Conservation (phyloP, 75 land plant genomes). For the Picea glauca region DNA sequence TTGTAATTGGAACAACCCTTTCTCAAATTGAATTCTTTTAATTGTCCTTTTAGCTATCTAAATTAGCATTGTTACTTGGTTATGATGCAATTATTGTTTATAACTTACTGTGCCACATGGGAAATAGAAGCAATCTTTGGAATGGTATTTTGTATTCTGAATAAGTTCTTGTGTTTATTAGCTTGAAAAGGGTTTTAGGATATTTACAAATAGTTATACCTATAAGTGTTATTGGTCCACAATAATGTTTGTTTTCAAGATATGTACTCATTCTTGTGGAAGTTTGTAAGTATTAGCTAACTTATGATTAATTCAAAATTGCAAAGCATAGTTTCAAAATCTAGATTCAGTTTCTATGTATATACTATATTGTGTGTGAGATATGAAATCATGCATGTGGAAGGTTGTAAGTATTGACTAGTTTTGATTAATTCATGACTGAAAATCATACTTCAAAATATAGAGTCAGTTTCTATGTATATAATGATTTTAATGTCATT, state of each 20-base stretch:
- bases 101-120: neutral
- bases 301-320: no score
- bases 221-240: no score
- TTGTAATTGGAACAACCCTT: no score
- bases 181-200: constrained; percentile 25
- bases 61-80: no score
- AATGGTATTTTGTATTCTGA: neutral
- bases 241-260: no score
- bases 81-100: no score
- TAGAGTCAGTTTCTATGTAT: neutral
- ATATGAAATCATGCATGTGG: constrained; percentile 47
- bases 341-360: no score
- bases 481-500: neutral
- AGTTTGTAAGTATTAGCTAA: constrained; percentile 23
- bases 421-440: no score
- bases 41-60: no score
- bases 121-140: neutral
- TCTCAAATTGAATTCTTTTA: no score
- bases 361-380: constrained; percentile 38
- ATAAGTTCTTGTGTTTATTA: neutral
- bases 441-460: neutral
- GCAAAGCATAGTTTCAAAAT: no score
- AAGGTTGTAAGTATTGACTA: constrained; percentile 27
- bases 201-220: constrained; percentile 39
- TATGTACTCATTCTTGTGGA: no score